Evolutionary conservation across 805 yeast genomes (phyloP), one percentile per base, ranked within the genome.

Genomic region (Tetrapisispora pingtungensis): DNA sequence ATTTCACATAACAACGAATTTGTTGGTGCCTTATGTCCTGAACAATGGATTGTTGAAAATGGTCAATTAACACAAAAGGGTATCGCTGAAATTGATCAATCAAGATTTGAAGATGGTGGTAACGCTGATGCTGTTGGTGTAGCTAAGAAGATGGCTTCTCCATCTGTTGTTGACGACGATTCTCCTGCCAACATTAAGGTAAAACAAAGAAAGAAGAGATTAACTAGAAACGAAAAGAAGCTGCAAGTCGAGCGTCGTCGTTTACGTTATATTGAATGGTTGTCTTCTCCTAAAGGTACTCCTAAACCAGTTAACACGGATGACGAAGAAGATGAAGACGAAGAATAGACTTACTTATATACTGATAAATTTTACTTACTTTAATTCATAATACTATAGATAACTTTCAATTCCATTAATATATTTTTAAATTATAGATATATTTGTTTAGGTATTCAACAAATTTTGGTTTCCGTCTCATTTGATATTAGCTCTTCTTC

Each of bases 151-250:
- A 73, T 76, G 7, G 64, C 73, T 3, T 67, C 75, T 15, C 57
- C 72, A 8, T 66, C 71, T 24, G 70, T 72, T 8, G 69, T 58
- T 46, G 85, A 85, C 52, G 88, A 84, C 59, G 95, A 84, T 56
- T 88, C 96, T 33, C 97, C 97, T 12, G 95, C 96, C 40, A 85
- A 93, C 67, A 89, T 90, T 69, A 90, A 90, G 75, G 87, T 93
- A 46, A 84, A 85, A 67, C 73, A 74, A 61, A 82, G 86, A 76
- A 89, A 88, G 85, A 93, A 85, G 90, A 89, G 88, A 79, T 71
- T 93, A 79, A 93, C 97, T 26, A 81, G 98, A 77, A 90, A 90
- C 62, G 97, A 90, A 59, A 80, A 86, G 81, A 90, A 90, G 71
- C 69, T 73, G 38, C 88, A 89, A 68, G 94, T 82, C 33, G 94